These are phyloP conservation scores for Salvia sclarea DNA, from an alignment of 305 asterid species.

Conservation along the genomic window DNA sequence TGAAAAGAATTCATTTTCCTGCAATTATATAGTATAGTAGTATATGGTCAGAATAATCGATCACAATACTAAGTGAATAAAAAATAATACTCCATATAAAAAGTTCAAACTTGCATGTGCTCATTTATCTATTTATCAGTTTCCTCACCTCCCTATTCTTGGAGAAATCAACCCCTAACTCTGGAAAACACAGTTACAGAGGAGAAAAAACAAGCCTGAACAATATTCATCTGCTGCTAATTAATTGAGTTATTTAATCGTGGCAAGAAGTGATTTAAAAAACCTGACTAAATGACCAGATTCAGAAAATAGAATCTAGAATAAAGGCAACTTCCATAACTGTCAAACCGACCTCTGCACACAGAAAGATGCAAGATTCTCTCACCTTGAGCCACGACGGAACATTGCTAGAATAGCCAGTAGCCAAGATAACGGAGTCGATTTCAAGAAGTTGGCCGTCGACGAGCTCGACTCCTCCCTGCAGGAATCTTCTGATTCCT, in stretches of 20 bases:
- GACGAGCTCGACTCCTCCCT: conserved; percentile 65
- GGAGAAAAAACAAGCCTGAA: neutral
- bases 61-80: neutral
- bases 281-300: conserved; percentile 42
- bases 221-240: conserved; percentile 24
- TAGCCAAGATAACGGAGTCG: conserved; percentile 78
- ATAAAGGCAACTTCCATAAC: conserved; percentile 66
- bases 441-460: conserved; percentile 54
- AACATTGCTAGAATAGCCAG: conserved; percentile 91
- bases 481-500: conserved; percentile 62
- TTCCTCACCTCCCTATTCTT: conserved; percentile 30
- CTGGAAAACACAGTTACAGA: neutral
- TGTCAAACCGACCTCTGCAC: conserved; percentile 34
- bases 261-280: conserved; percentile 31
- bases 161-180: conserved; percentile 28
- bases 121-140: conserved; percentile 29
- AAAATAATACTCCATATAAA: no score
- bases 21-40: conserved; percentile 17
- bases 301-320: conserved; percentile 57
- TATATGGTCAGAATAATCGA: no score
- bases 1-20: conserved; percentile 77
- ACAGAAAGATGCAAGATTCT: neutral
- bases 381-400: conserved; percentile 90
- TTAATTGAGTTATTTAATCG: neutral
- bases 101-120: conserved; percentile 26